Base-by-base conservation (phyloP, 805 yeast genomes). In the Myxozyma melibiosi region DNA sequence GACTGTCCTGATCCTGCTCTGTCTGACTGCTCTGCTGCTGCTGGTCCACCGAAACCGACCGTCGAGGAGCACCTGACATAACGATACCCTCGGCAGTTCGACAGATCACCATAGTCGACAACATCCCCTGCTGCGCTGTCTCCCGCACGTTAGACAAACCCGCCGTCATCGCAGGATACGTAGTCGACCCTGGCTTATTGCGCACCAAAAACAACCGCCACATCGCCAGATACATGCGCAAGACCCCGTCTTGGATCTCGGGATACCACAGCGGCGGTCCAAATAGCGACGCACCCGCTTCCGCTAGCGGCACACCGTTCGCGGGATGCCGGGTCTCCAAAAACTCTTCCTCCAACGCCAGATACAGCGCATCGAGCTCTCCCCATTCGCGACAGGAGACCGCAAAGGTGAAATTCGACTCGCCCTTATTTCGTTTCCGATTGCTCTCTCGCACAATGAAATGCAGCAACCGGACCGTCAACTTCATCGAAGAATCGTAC, bases 141-240 rank as follows among this genome's bases (percentile, higher is more conserved):
- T 45, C 49, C 18, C 40, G 16, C 7, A 56, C 37, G 34, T 56
- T 56, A 11, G 37, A 28, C 41, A 56, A 14, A n/a, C 50, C 60
- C 18, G 35, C 48, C 25, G 24, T 45, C 24, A 33, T 27, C 18
- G 56, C 47, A 9, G 60, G 53, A 3, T n/a, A 5, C 11, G 44
- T 20, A 22, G 53, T 40, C 50, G 34, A 43, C n/a, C 14, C 35
- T 14, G 60, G 60, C 11, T 56, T 50, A 20, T 56, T 56, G 7
- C 60, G 46, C 24, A 47, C 18, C 13, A 51, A n/a, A 18, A 51
- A 34, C 4, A 51, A 28, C 18, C 44, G 44, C 40, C 48, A 46
- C 53, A 56, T 41, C 2, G 38, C 35, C 14, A 51, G 37, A 40
- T 51, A 40, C 56, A 51, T 51, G n/a, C 48, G 28, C 33, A 51